phyloP scores from a whole-genome alignment of 1,139 yeast species.

The Debaryomycetaceae sp. region DNA sequence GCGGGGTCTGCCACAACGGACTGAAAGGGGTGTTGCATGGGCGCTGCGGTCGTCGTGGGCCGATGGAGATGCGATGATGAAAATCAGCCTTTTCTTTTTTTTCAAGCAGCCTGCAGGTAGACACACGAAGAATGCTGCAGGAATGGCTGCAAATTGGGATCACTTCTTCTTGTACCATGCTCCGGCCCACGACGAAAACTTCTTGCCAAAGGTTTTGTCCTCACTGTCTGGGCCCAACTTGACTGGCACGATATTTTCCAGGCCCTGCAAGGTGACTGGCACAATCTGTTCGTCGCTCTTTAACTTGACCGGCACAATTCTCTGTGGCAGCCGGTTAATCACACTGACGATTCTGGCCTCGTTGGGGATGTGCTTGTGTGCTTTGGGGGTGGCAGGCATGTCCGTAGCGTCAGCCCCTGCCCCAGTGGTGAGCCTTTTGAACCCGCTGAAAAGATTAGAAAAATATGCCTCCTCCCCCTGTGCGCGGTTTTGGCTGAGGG shows the following conservation, averaged over 20 bases:
- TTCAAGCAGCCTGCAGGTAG: neutral
- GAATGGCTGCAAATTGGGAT: too few species aligned
- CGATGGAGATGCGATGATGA: neutral
- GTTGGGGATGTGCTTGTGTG: conserved; percentile 5
- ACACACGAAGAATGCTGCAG: conserved; percentile 1
- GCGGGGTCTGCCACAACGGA: conserved; percentile 38
- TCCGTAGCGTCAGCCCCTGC: conserved; percentile 4
- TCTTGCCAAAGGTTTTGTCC: conserved; percentile 8
- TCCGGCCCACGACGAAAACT: conserved; percentile 9
- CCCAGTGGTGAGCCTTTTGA: conserved; percentile 4
- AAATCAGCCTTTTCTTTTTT: neutral
- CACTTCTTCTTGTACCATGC: conserved; percentile 11
- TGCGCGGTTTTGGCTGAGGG: conserved; percentile 19
- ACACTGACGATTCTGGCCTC: conserved; percentile 6
- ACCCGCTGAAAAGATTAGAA: conserved; percentile 3
- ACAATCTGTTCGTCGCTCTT: conserved; percentile 6
- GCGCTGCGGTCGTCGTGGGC: neutral
- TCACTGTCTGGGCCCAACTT: conserved; percentile 1
- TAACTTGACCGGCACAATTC: conserved; percentile 4
- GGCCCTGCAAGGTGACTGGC: conserved; percentile 5
- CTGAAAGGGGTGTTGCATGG: conserved; percentile 70
- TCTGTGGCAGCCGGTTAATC: conserved; percentile 4
- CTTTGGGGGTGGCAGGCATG: conserved; percentile 2
- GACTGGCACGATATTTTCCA: conserved; percentile 2
- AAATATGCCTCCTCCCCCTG: conserved; percentile 11